Base-by-base conservation (phyloP, 768 basidiomycete genomes). In the Termitomyces sp. region DNA sequence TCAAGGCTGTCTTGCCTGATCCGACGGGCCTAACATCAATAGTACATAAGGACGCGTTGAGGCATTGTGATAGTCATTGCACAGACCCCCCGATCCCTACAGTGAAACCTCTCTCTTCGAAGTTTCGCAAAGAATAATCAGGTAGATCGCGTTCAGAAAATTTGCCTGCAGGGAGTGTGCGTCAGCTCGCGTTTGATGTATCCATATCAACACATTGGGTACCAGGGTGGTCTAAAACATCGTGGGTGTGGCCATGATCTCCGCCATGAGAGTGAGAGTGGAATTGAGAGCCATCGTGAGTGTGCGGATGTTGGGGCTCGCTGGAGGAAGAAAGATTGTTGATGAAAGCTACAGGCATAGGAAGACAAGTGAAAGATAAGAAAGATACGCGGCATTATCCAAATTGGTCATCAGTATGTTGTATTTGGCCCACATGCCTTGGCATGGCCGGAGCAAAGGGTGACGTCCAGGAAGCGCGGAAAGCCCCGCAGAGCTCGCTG, bases 171-270 rank as follows among this genome's bases (percentile, higher is more conserved):
- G 29, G 56, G 25, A 14, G 36, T 11, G 58, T 17, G 20, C 38
- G 6, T 32, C 1, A 52, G 37, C 47, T 32, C 8, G 38, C 25
- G 37, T 54, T 20, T 29, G 46, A 7, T 45, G 31, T 3, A 14
- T 20, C 32, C 14, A 45, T n/a, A 56, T 10, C 15, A 45, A 45
- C 31, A 55, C 17, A 29, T 8, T 32, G 4, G 6, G n/a, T 43
- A 89, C 96, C 96, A 60, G 95, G 82, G 75, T 97, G 81, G 58
- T 97, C 94, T 52, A 96, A 81, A 68, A 92, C 87, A 64, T 98
- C 96, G 72, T 98, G 96, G 0, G 94, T 94, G 68, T 98, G 96
- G 4, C 96, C 96, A 69, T 98, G 96, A 57, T 96, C 94, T 47
- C 80, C 81, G 10, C 76, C 83, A 67, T 86, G 86, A 51, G 82